A percentile compares a stretch with the other conserved stretches of the same genome.
These are phyloP conservation scores for Suillus sp. DNA, from an alignment of 768 basidiomycete genomes.

Conservation along the genomic window DNA sequence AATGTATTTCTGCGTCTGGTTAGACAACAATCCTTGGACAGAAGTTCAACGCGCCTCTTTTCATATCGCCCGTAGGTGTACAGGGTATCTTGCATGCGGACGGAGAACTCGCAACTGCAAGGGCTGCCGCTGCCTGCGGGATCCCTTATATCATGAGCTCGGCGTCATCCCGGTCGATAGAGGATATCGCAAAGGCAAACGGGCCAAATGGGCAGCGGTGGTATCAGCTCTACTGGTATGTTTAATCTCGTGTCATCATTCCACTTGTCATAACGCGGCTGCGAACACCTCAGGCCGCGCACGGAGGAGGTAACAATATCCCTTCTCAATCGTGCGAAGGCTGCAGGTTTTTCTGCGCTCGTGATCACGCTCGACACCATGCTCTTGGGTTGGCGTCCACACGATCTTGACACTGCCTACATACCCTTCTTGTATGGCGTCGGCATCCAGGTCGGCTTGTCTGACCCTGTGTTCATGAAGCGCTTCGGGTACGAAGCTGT, in stretches of 20 bases:
- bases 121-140: conserved; percentile 60
- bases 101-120: conserved; percentile 70
- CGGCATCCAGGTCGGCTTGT: conserved; percentile 65
- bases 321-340: conserved; percentile 65
- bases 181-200: conserved; percentile 75
- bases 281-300: conserved; percentile 51
- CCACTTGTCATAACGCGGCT: background rate
- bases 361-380: conserved; percentile 82
- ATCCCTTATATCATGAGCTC: conserved; percentile 79
- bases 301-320: conserved; percentile 63
- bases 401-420: conserved; percentile 66
- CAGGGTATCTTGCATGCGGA: conserved; percentile 73
- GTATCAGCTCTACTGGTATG: conserved; percentile 83
- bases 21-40: conserved; percentile 75
- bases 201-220: conserved; percentile 63
- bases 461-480: conserved; percentile 81
- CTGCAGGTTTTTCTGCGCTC: conserved; percentile 64
- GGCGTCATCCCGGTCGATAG: conserved; percentile 70
- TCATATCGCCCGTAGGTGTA: conserved; percentile 77
- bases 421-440: conserved; percentile 68
- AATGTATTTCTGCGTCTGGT: conserved; percentile 1
- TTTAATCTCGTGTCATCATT: conserved; percentile 1
- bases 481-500: conserved; percentile 47
- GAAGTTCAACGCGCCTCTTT: conserved; percentile 58
- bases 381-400: conserved; percentile 73